phyloP scores from a whole-genome alignment of 306 rosid genomes.

The Vachellia pachyceras region DNA sequence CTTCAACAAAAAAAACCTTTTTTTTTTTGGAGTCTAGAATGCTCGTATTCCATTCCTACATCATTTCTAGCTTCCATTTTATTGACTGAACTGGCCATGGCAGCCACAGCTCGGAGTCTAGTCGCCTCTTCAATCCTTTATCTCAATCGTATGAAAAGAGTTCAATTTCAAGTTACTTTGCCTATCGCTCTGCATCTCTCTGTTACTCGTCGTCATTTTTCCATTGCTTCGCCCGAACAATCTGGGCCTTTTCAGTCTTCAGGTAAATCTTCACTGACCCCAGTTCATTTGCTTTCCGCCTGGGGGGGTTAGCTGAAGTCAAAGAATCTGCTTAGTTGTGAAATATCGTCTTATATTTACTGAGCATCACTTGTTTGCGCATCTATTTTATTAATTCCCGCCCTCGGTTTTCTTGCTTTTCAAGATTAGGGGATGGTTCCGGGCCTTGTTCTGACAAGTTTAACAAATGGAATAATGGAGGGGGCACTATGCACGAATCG shows the following conservation, averaged over 20 bases:
- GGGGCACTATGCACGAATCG: conserved; percentile 73
- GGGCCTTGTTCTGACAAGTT: conserved; percentile 43
- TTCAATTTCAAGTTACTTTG: conserved; percentile 20
- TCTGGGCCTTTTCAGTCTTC: conserved; percentile 13
- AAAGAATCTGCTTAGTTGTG: background rate
- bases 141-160: conserved; percentile 12
- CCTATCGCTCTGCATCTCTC: conserved; percentile 19
- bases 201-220: conserved; percentile 11
- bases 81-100: conserved; percentile 16
- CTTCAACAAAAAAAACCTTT: background rate
- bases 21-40: background rate
- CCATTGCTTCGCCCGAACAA: conserved; percentile 7
- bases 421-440: conserved; percentile 53
- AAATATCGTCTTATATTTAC: background rate
- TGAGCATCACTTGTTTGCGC: background rate
- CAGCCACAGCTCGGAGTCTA: conserved; percentile 43
- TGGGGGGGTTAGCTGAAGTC: background rate
- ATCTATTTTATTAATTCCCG: conserved; percentile 14
- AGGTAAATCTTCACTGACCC: conserved; percentile 20
- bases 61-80: background rate
- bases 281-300: background rate
- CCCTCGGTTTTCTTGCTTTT: conserved; percentile 45
- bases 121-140: conserved; percentile 34
- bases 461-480: conserved; percentile 79
- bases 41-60: background rate